phyloP scores from a whole-genome alignment of 805 yeast genomes.

The Clavispora santaluciae region DNA sequence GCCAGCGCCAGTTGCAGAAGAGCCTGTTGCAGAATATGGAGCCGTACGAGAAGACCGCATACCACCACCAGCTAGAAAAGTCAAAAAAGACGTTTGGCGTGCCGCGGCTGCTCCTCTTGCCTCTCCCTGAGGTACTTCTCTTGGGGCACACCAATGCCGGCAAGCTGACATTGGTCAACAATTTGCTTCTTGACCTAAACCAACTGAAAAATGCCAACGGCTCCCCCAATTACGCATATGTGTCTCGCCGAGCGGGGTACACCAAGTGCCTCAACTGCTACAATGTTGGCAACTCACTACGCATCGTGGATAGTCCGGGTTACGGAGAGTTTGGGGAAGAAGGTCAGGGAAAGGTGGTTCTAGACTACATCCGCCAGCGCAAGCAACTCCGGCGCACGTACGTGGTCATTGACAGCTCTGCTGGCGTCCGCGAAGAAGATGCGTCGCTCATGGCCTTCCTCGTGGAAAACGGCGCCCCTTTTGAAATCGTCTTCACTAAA shows the following conservation, averaged over 20 bases:
- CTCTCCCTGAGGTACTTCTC: conserved; percentile 66
- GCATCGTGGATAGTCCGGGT: conserved; percentile 85
- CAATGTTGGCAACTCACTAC: conserved; percentile 56
- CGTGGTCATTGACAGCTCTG: conserved; percentile 55
- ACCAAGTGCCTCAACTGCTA: conserved; percentile 67
- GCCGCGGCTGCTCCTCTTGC: conserved; percentile 26
- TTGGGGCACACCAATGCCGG: conserved; percentile 86
- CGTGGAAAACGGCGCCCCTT: conserved; percentile 53
- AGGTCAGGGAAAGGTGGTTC: conserved; percentile 65
- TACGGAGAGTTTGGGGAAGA: conserved; percentile 69
- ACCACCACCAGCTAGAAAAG: conserved; percentile 13
- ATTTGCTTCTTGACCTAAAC: conserved; percentile 41
- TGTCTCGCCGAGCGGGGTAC: conserved; percentile 52
- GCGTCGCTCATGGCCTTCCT: conserved; percentile 46
- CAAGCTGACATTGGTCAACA: conserved; percentile 71
- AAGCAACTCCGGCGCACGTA: conserved; percentile 53
- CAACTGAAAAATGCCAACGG: conserved; percentile 22
- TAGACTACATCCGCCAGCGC: conserved; percentile 56
- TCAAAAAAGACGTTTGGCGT: conserved; percentile 28
- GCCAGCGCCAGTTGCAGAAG: conserved; percentile 12
- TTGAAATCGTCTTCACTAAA: conserved; percentile 74
- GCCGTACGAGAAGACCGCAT: conserved; percentile 22
- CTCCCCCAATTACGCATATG: conserved; percentile 43
- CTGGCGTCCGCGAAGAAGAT: conserved; percentile 60
- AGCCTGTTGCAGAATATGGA: conserved; percentile 16